These are phyloP conservation scores for Pseudopithomyces maydicus DNA, from an alignment of 2,329 filamentous ascomycete species.

Conservation along the genomic window DNA sequence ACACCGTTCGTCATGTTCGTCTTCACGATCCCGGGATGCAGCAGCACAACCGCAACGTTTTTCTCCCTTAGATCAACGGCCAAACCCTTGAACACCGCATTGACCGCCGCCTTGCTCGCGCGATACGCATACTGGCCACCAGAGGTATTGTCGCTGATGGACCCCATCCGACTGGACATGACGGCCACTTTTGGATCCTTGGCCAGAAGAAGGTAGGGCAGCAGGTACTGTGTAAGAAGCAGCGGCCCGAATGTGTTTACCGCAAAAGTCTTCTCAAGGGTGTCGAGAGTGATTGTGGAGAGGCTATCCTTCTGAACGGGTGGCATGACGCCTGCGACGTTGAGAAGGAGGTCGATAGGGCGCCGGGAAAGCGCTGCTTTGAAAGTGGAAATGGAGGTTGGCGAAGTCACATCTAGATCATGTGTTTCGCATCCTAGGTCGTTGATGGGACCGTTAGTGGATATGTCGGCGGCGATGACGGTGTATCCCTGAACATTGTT, in stretches of 20 bases:
- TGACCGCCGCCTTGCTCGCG: slow-evolving; percentile 51
- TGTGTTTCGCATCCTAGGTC: slow-evolving; percentile 35
- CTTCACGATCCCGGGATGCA: slow-evolving; percentile 53
- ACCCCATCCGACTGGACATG: slow-evolving; percentile 51
- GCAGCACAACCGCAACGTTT: slow-evolving; percentile 47
- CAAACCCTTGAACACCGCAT: slow-evolving; percentile 51
- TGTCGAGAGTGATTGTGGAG: slow-evolving; percentile 31
- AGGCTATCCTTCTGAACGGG: slow-evolving; percentile 39
- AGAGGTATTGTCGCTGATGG: slow-evolving; percentile 49
- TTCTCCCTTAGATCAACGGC: slow-evolving; percentile 48
- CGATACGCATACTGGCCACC: slow-evolving; percentile 53
- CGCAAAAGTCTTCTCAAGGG: slow-evolving; percentile 46
- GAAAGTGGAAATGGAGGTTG: slow-evolving; percentile 42
- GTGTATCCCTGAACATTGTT: slow-evolving; percentile 30
- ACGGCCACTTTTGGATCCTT: slow-evolving; percentile 45
- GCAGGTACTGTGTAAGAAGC: slow-evolving; percentile 51
- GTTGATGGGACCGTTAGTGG: slow-evolving; percentile 36
- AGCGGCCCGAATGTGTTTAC: slow-evolving; percentile 54
- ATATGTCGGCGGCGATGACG: slow-evolving; percentile 37
- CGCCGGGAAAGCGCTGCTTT: slow-evolving; percentile 33
- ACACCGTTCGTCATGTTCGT: slow-evolving; percentile 33
- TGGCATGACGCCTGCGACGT: slow-evolving; percentile 47
- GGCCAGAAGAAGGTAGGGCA: slow-evolving; percentile 46
- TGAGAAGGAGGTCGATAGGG: slow-evolving; percentile 45
- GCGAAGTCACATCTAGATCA: slow-evolving; percentile 42